Evolutionary conservation across 305 asterid genomes (phyloP), one percentile per base, ranked within the genome.

Genomic region (Fraxinus angustifolia): DNA sequence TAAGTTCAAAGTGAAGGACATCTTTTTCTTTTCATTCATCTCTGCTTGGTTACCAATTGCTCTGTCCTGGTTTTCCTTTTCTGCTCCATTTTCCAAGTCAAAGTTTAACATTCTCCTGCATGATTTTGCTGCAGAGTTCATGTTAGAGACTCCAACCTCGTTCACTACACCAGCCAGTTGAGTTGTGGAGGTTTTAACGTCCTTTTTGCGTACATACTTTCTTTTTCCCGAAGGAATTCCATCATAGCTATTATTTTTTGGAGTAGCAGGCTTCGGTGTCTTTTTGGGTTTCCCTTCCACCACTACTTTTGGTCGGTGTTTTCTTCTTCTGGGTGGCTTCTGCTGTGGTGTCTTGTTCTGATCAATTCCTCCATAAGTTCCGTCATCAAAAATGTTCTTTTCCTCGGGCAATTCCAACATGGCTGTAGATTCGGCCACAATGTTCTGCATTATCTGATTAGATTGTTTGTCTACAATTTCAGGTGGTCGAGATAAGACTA

Each of bases 241-340:
- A 75, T 73, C 77, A 4, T 90, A 84, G 17, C 85, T 82, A 67
- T 79, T 82, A 70, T 80, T 73, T 81, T 67, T 76, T 4, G 82
- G 72, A 68, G 88, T 73, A 48, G 89, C 85, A 83, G 92, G 78
- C 85, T 88, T 93, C 2, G 92, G 93, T 26, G 88, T 80, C 85
- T 88, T 87, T 84, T 89, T 95, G 80, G 91, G 87, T 87, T 95
- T 89, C 84, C 92, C 92, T 91, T 93, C 98, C 67, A 81, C 86
- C 6, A 95, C 87, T 40, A 95, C 99, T 87, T 95, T 95, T 2
- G 99, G 98, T 73, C 96, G 85, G 87, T 91, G 96, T 86, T 95
- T 93, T 80, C 87, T 89, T 84, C 97, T 91, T 85, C 83, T 95
- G 70, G 93, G 93, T 62, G 92, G 62, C 82, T 87, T 92, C 48